A percentile compares a stretch with the other conserved stretches of the same genome.
Evolutionary conservation across 1,284 basidiomycete genomes (phyloP).

Genomic region (Apiotrichum brassicae): DNA sequence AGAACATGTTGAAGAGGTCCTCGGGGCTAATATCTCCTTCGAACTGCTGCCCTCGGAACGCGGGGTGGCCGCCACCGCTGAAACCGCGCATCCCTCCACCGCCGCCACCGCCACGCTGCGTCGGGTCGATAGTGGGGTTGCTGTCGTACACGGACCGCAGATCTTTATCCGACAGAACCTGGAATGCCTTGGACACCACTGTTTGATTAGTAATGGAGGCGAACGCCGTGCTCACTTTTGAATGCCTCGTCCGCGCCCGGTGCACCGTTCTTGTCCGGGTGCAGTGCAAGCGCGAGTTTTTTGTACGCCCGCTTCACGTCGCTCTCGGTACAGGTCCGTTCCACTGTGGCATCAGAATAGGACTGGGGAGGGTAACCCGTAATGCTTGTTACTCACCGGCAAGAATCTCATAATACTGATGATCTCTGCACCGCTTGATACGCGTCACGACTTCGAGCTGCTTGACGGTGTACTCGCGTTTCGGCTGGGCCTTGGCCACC

Average conservation of each 20-base stretch:
- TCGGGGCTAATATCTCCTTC: conserved; percentile 88
- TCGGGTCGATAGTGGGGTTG: conserved; percentile 75
- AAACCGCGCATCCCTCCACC: conserved; percentile 45
- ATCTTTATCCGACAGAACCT: conserved; percentile 85
- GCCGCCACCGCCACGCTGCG: conserved; percentile 63
- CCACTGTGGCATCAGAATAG: conserved; percentile 48
- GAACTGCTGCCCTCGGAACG: conserved; percentile 54
- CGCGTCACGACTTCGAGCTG: conserved; percentile 80
- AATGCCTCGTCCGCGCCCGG: conserved; percentile 98
- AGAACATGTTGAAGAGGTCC: conserved; percentile 99
- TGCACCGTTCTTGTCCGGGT: conserved; percentile 97
- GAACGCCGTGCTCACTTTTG: conserved; percentile 62
- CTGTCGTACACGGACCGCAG: conserved; percentile 88
- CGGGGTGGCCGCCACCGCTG: conserved; percentile 30
- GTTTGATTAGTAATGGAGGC: conserved; percentile 9
- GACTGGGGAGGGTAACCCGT: no score
- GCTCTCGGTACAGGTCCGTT: conserved; percentile 76
- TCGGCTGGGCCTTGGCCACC: conserved; percentile 41
- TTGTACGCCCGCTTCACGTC: conserved; percentile 97
- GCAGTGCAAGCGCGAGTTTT: conserved; percentile 89
- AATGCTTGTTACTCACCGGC: conserved; percentile 43
- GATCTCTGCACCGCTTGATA: conserved; percentile 74
- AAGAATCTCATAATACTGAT: conserved; percentile 92
- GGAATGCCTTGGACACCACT: conserved; percentile 99
- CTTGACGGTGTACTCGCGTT: conserved; percentile 79